Evolutionary conservation across 139 green algal species (phyloP).

Genomic region (Marvania coccoides): DNA sequence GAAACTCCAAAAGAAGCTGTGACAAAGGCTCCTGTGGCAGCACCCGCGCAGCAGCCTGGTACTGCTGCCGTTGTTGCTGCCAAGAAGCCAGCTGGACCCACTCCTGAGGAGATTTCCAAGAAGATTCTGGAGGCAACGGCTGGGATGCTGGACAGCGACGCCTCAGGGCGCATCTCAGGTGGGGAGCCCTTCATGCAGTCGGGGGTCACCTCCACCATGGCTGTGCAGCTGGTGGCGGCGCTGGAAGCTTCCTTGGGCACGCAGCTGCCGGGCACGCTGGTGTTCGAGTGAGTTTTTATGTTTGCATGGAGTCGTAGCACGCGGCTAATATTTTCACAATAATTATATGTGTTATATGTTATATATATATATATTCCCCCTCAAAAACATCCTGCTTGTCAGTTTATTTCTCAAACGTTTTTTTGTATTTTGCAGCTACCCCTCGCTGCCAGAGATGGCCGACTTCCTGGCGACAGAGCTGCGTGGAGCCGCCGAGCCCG

Average conservation of each 20-base stretch:
- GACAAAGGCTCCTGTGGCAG: neutral
- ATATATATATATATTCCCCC: no score
- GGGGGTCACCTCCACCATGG: slow-evolving; percentile 42
- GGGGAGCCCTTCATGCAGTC: slow-evolving; percentile 52
- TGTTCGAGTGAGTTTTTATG: no score
- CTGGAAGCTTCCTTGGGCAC: slow-evolving; percentile 20
- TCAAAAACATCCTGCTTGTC: no score
- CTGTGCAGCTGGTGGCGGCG: slow-evolving; percentile 18
- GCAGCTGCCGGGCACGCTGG: slow-evolving; percentile 49
- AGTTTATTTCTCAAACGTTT: no score
- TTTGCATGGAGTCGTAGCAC: no score
- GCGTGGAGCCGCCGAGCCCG: neutral
- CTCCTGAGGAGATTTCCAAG: neutral
- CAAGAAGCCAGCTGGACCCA: neutral
- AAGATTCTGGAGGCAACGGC: neutral
- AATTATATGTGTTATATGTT: no score
- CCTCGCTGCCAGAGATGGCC: slow-evolving; percentile 11
- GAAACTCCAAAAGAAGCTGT: neutral
- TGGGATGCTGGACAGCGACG: neutral
- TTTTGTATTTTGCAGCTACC: no score
- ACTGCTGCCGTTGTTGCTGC: neutral
- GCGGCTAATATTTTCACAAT: no score
- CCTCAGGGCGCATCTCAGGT: neutral
- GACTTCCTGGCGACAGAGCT: neutral
- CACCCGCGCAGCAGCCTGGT: neutral